These are phyloP conservation scores for Daldinia sp. DNA, from an alignment of 2,329 filamentous ascomycete species.

Conservation along the genomic window DNA sequence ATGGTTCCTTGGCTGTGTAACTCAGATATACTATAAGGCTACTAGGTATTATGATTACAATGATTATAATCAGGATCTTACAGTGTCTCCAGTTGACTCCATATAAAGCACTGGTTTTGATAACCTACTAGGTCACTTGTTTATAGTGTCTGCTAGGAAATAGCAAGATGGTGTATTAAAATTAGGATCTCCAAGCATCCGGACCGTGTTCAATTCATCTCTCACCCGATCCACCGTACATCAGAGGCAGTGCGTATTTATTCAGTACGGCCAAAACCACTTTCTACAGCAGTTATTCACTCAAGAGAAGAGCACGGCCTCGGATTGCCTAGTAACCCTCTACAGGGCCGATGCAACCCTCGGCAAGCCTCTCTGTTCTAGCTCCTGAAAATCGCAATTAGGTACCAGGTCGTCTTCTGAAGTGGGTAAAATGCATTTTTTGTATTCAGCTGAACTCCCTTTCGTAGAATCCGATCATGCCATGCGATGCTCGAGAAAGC, in stretches of 20 bases:
- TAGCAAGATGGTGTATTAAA: not conserved
- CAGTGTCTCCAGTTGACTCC: not conserved
- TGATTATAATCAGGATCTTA: not conserved
- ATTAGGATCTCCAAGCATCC: not conserved
- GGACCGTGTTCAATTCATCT: not conserved
- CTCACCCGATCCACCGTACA: not conserved
- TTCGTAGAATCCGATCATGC: slow-evolving; percentile 44
- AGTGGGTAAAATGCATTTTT: slow-evolving; percentile 42
- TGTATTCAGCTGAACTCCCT: slow-evolving; percentile 44
- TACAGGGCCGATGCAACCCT: not conserved
- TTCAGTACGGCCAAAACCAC: not conserved
- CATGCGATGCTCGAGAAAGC: slow-evolving; percentile 44
- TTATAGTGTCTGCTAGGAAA: not conserved
- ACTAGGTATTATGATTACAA: too few species aligned
- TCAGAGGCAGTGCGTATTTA: not conserved
- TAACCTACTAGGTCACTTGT: too few species aligned
- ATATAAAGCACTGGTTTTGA: not conserved
- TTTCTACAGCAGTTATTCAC: not conserved
- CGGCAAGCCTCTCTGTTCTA: not conserved
- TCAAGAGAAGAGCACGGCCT: not conserved
- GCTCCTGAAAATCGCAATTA: slow-evolving; percentile 20
- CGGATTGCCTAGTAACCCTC: not conserved
- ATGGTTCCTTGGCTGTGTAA: too few species aligned
- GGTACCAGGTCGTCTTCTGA: not conserved
- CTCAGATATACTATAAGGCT: too few species aligned